phyloP scores from a whole-genome alignment of 2,329 filamentous ascomycete species.

The Diaporthe amygdali region DNA sequence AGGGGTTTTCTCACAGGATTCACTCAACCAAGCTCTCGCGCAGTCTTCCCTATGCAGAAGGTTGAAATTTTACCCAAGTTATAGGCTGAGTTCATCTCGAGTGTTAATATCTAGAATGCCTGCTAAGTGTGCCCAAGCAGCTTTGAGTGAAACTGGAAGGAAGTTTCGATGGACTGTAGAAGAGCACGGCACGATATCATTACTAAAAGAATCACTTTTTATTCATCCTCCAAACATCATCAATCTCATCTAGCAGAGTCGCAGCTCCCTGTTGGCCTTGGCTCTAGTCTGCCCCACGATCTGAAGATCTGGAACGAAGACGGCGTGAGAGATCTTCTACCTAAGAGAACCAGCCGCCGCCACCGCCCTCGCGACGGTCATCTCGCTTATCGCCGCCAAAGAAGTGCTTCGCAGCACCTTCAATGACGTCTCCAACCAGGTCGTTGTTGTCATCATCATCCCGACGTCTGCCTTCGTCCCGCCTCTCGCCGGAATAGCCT shows the following conservation, averaged over 20 bases:
- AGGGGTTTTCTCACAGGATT: no score
- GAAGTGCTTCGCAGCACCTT: slow-evolving; percentile 8
- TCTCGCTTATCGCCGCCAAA: slow-evolving; percentile 15
- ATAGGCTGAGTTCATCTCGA: no score
- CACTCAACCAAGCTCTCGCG: no score
- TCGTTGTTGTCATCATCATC: slow-evolving; percentile 27
- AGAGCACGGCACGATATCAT: background rate
- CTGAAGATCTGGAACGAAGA: background rate
- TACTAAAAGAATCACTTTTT: background rate
- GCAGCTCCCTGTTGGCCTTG: background rate
- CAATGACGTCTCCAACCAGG: slow-evolving; percentile 8
- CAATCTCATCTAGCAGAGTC: background rate
- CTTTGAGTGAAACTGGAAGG: no score
- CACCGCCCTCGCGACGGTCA: slow-evolving; percentile 24
- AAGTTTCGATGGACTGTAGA: background rate
- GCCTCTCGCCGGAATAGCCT: slow-evolving; percentile 24
- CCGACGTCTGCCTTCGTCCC: slow-evolving; percentile 13
- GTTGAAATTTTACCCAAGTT: no score
- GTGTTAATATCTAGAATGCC: background rate
- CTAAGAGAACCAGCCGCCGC: slow-evolving; percentile 25
- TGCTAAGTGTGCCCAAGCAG: no score
- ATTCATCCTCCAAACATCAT: background rate
- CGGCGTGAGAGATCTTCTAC: background rate
- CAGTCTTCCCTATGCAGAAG: no score
- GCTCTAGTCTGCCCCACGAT: background rate